Evolutionary conservation across 2,329 filamentous ascomycete genomes (phyloP).

Genomic region (Alternaria rosae): DNA sequence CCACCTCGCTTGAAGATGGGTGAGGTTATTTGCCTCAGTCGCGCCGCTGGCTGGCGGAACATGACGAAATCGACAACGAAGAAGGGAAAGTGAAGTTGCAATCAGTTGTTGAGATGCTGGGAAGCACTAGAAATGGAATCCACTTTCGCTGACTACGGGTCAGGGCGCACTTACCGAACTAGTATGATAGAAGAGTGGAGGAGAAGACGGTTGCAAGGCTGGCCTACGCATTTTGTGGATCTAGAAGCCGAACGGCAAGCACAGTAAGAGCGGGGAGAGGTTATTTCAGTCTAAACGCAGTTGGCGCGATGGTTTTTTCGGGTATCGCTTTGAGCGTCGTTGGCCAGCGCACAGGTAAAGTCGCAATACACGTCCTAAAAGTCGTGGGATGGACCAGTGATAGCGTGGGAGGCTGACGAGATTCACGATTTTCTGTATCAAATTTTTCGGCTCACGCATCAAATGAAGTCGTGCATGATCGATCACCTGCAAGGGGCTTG

Average conservation of each 20-base stretch:
- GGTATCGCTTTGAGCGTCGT: conserved; percentile 34
- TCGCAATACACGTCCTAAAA: conserved; percentile 30
- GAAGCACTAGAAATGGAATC: conserved; percentile 24
- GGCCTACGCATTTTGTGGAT: conserved; percentile 39
- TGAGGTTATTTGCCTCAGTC: conserved; percentile 38
- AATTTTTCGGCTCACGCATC: conserved; percentile 42
- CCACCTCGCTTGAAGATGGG: conserved; percentile 39
- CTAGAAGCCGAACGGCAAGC: conserved; percentile 29
- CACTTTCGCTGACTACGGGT: conserved; percentile 35
- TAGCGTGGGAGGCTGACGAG: conserved; percentile 40
- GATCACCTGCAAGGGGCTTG: conserved; percentile 50
- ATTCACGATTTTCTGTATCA: conserved; percentile 26
- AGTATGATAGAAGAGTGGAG: conserved; percentile 26
- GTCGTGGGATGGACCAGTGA: conserved; percentile 31
- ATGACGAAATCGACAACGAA: conserved; percentile 28
- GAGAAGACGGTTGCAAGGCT: conserved; percentile 25
- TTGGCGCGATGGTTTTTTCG: conserved; percentile 39
- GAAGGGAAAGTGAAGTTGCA: conserved; percentile 16
- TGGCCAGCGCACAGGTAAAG: conserved; percentile 45
- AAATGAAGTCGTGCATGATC: conserved; percentile 49
- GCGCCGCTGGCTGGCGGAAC: conserved; percentile 42
- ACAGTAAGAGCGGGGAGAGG: conserved; percentile 40
- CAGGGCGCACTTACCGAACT: conserved; percentile 26
- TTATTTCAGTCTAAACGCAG: conserved; percentile 47
- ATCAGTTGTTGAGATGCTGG: conserved; percentile 22